phyloP scores from a whole-genome alignment of 257 asterid species.

The Prunella vulgaris region DNA sequence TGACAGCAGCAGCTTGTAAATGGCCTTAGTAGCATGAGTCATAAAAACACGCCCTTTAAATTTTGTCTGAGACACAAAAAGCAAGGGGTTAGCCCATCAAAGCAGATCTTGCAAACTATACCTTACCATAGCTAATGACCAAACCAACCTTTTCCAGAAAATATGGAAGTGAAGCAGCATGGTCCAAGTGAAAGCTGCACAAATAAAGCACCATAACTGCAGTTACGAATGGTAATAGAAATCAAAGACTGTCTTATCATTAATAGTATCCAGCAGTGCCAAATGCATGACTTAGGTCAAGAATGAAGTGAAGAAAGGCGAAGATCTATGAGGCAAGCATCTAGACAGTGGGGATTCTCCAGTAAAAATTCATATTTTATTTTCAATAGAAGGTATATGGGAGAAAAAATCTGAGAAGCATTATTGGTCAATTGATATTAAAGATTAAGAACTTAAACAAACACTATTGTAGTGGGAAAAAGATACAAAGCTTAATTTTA shows the following conservation, averaged over 20 bases:
- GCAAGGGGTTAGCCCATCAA: slow-evolving; percentile 20
- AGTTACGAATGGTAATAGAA: background rate
- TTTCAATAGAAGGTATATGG: background rate
- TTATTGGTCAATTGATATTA: background rate
- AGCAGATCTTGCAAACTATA: slow-evolving; percentile 9
- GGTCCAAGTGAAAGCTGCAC: slow-evolving; percentile 98
- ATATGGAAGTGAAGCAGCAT: slow-evolving; percentile 99
- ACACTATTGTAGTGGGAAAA: background rate
- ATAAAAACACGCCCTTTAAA: slow-evolving; percentile 90
- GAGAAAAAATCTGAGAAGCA: background rate
- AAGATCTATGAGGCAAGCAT: background rate
- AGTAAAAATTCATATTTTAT: background rate
- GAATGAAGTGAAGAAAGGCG: background rate
- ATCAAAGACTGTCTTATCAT: background rate
- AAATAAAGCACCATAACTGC: slow-evolving; percentile 13
- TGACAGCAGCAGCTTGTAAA: slow-evolving; percentile 81
- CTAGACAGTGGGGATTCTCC: background rate
- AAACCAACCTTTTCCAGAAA: slow-evolving; percentile 80
- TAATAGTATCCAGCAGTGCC: background rate
- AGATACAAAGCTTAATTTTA: background rate
- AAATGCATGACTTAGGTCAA: background rate
- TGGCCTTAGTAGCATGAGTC: slow-evolving; percentile 98
- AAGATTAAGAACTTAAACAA: background rate
- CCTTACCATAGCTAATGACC: slow-evolving; percentile 14
- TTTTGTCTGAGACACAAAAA: slow-evolving; percentile 54